Base-by-base conservation (phyloP, 257 asterid genomes). In the Salvia splendens region DNA sequence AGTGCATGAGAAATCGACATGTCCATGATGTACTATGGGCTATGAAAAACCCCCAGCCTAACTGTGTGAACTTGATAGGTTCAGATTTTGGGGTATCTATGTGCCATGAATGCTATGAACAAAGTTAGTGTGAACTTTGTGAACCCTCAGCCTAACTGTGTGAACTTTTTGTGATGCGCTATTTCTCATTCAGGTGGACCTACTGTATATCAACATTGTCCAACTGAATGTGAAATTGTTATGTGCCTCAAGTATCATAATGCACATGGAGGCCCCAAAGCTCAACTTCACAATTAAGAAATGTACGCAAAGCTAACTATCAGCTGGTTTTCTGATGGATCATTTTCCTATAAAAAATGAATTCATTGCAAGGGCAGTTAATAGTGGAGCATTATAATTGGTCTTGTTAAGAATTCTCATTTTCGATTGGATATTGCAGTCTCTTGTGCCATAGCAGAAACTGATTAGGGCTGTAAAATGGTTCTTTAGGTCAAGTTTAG, bases 1-100 rank as follows among this genome's bases (percentile, higher is more conserved):
- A 20, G 5, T 67, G 55, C 30, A 24, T 40, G 52, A 52, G 71
- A 41, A 67, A 40, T 28, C 17, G 50, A 17, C 12, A 12, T 24
- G 46, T 45, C 45, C 30, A 42, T 8, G 56, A 63, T 36, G 38
- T 3, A 30, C 8, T 9, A 16, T 35, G 36, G n/a, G 40, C n/a
- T 61, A 12, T 38, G 16, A 10, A 46, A n/a, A 45, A 4, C 12
- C 3, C 12, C 50, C 50, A 12, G 50, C 50, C n/a, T n/a, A n/a
- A n/a, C 11, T 10, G 14, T 46, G 14, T 46, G 51, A 5, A 46
- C 51, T 16, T 12, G 12, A 46, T 12, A 12, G 4, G 16, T 46
- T 46, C 51, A 4, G 51, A 46, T 8, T 46, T 46, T 46, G 8
- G 51, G 16, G 17, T 3, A 15, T 10, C 17, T 1, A 12, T 43